Evolutionary conservation across 1,284 basidiomycete species (phyloP).

Genomic region (Puccinia coronata): DNA sequence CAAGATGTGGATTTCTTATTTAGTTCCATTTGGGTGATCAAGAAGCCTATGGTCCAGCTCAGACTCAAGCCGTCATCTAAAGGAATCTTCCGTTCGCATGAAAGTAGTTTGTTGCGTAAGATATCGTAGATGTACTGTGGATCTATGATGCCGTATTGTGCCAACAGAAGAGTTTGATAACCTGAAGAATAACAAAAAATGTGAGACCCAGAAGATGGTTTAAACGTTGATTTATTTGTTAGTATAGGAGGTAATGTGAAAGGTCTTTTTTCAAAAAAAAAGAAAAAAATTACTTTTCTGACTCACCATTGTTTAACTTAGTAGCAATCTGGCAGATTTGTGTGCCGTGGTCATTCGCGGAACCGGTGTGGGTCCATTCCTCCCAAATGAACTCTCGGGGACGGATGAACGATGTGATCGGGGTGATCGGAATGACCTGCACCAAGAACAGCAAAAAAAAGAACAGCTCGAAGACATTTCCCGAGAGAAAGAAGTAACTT

Average conservation of each 20-base stretch:
- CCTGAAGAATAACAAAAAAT: neutral
- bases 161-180: conserved; percentile 43
- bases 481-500: too few species aligned
- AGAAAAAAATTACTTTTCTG: neutral
- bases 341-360: neutral
- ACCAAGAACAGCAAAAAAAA: too few species aligned
- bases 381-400: conserved; percentile 33
- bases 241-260: too few species aligned
- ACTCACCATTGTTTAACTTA: conserved; percentile 46
- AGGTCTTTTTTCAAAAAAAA: too few species aligned
- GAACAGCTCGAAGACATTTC: too few species aligned
- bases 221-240: too few species aligned
- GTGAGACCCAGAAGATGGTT: too few species aligned
- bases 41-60: conserved; percentile 47
- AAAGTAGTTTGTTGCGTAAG: conserved; percentile 12
- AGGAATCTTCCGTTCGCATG: conserved; percentile 15
- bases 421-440: conserved; percentile 49
- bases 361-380: conserved; percentile 45
- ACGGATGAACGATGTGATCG: conserved; percentile 37
- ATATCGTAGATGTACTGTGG: conserved; percentile 29
- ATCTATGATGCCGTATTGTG: conserved; percentile 43
- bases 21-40: conserved; percentile 41
- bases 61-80: conserved; percentile 46
- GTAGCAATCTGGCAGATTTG: conserved; percentile 39
- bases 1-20: too few species aligned